phyloP scores from a whole-genome alignment of 371 early-diverging fungal species.

The Apophysomyces elegans region DNA sequence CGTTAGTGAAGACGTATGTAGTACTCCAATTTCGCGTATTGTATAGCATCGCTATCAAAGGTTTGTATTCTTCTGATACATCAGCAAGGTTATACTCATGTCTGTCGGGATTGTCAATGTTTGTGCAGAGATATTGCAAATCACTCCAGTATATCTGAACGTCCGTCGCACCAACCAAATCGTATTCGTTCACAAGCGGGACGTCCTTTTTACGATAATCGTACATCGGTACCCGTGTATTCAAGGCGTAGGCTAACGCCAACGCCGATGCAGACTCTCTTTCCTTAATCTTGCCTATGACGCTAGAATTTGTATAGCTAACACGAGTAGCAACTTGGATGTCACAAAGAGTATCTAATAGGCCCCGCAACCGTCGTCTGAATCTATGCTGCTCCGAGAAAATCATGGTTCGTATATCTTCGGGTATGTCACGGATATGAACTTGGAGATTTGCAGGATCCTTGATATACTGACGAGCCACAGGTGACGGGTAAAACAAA shows the following conservation, averaged over 20 bases:
- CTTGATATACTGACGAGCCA: constrained; percentile 17
- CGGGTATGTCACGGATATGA: constrained; percentile 18
- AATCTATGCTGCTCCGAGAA: constrained; percentile 21
- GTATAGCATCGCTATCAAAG: constrained; percentile 11
- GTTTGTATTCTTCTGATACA: constrained; percentile 5
- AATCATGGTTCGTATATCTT: constrained; percentile 4
- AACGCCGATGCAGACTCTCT: background rate
- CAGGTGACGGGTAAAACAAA: background rate
- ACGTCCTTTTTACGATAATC: constrained; percentile 12
- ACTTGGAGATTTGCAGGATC: constrained; percentile 13
- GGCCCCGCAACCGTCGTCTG: constrained; percentile 18
- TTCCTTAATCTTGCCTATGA: background rate
- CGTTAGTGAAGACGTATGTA: constrained; percentile 34
- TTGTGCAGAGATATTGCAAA: constrained; percentile 34
- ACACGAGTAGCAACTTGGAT: background rate
- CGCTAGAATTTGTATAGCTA: background rate
- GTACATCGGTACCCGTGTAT: constrained; percentile 7
- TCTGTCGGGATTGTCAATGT: background rate
- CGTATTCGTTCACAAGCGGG: constrained; percentile 24
- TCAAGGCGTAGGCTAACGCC: constrained; percentile 16
- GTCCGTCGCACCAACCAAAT: constrained; percentile 22
- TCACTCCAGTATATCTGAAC: constrained; percentile 43
- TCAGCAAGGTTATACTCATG: background rate
- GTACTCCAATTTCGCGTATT: constrained; percentile 52
- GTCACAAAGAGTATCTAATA: constrained; percentile 15